Percentiles rank a stretch among this genome's conserved stretches.
phyloP scores from a whole-genome alignment of 805 yeast genomes.

The Zygoascus flipseniorum region DNA sequence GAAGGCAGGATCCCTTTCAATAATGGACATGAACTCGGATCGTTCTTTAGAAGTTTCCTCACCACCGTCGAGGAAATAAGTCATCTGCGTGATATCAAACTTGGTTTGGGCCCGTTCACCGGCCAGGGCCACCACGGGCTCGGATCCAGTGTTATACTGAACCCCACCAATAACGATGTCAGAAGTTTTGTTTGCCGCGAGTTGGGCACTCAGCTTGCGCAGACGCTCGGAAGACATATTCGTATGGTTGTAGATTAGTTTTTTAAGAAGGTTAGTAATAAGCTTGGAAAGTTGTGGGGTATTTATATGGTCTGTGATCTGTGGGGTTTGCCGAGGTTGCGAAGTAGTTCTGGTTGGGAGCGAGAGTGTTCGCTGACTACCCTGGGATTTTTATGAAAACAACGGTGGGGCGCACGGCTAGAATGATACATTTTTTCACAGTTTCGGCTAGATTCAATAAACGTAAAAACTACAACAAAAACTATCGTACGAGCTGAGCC shows the following conservation, averaged over 20 bases:
- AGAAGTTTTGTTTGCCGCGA: neutral
- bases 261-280: neutral
- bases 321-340: neutral
- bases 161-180: conserved; percentile 14
- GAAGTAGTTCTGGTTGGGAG: neutral
- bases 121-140: conserved; percentile 30
- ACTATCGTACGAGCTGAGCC: neutral
- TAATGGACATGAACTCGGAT: conserved; percentile 33
- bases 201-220: neutral
- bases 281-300: neutral
- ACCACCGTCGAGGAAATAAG: conserved; percentile 38
- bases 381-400: neutral
- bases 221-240: neutral
- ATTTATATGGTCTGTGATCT: neutral
- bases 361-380: neutral
- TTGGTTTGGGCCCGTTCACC: conserved; percentile 32
- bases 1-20: conserved; percentile 51
- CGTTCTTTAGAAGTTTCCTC: conserved; percentile 30
- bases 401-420: neutral
- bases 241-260: neutral
- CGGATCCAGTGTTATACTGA: conserved; percentile 14
- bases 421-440: neutral
- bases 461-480: neutral
- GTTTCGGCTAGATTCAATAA: neutral
- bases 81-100: conserved; percentile 32